These are phyloP conservation scores for Fusarium algeriense DNA, from an alignment of 2,329 filamentous ascomycete species.

Conservation along the genomic window DNA sequence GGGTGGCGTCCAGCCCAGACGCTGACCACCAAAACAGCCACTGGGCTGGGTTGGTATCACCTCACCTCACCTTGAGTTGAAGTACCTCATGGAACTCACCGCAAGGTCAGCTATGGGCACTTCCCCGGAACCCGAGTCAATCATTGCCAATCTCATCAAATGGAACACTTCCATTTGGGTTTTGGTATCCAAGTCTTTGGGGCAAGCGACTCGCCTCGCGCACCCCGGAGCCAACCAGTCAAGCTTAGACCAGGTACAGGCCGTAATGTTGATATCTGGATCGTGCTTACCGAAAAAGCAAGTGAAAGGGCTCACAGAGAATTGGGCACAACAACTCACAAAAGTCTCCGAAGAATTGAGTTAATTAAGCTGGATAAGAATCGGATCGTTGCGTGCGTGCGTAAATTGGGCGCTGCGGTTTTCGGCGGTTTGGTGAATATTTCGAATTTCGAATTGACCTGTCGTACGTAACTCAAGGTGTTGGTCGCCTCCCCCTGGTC, in stretches of 20 bases:
- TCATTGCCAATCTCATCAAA: slow-evolving; percentile 33
- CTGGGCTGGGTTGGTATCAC: slow-evolving; percentile 6
- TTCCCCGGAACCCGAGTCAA: slow-evolving; percentile 39
- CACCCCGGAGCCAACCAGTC: slow-evolving; percentile 8
- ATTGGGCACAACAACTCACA: slow-evolving; percentile 19
- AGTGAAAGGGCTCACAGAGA: not conserved
- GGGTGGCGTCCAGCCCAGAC: slow-evolving; percentile 35
- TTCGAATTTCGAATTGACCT: slow-evolving; percentile 30
- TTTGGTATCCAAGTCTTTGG: slow-evolving; percentile 1
- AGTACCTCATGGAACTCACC: slow-evolving; percentile 28
- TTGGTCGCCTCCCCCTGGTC: slow-evolving; percentile 36
- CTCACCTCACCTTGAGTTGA: slow-evolving; percentile 29
- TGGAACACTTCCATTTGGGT: slow-evolving; percentile 19
- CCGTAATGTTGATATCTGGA: slow-evolving; percentile 16
- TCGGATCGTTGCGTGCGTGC: slow-evolving; percentile 17
- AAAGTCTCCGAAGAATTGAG: slow-evolving; percentile 13
- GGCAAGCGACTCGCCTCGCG: slow-evolving; percentile 12
- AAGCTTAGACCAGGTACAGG: slow-evolving; percentile 22
- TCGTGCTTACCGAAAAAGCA: slow-evolving; percentile 17
- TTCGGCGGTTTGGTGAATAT: slow-evolving; percentile 36
- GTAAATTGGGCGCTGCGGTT: slow-evolving; percentile 36
- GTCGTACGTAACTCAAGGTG: slow-evolving; percentile 41
- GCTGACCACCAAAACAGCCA: slow-evolving; percentile 44
- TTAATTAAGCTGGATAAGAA: slow-evolving; percentile 6
- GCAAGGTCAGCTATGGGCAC: slow-evolving; percentile 29